Evolutionary conservation across 495 filamentous ascomycete species (phyloP).

Genomic region (Tuber indicum): DNA sequence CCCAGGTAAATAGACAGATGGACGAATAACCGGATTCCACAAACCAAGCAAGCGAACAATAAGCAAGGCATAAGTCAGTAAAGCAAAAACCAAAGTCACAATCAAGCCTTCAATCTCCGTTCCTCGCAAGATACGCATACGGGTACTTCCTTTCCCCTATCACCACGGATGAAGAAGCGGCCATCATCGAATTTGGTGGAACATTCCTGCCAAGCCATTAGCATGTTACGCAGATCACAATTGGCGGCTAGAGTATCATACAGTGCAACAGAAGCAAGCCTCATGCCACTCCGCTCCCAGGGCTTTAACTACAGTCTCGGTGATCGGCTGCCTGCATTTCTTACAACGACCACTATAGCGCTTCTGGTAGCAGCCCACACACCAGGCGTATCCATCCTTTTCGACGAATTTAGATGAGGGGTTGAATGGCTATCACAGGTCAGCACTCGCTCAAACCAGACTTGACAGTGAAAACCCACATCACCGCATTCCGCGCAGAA

Average conservation of each 20-base stretch:
- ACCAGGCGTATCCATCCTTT: constrained; percentile 99
- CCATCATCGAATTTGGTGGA: constrained; percentile 47
- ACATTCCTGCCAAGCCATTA: constrained; percentile 45
- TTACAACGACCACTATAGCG: constrained; percentile 80
- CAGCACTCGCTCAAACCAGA: constrained; percentile 20
- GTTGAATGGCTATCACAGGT: constrained; percentile 19
- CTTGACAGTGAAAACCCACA: constrained; percentile 45
- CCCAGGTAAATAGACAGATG: background rate
- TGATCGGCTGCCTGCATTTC: constrained; percentile 75
- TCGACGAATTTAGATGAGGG: constrained; percentile 58
- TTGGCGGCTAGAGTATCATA: constrained; percentile 17
- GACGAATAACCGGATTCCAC: background rate
- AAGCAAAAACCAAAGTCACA: background rate
- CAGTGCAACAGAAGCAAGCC: constrained; percentile 74
- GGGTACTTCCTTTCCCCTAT: constrained; percentile 44
- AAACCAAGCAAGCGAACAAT: background rate
- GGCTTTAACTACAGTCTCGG: constrained; percentile 78
- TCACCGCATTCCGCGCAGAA: constrained; percentile 99
- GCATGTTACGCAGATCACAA: background rate
- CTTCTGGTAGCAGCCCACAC: constrained; percentile 83
- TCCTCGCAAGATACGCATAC: constrained; percentile 50
- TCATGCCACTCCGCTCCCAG: constrained; percentile 92
- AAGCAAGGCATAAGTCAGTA: background rate
- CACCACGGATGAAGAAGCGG: constrained; percentile 49
- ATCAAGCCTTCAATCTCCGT: constrained; percentile 46